Base-by-base conservation (phyloP, 192 early-diverging fungal genomes). In the Geranomyces variabilis region DNA sequence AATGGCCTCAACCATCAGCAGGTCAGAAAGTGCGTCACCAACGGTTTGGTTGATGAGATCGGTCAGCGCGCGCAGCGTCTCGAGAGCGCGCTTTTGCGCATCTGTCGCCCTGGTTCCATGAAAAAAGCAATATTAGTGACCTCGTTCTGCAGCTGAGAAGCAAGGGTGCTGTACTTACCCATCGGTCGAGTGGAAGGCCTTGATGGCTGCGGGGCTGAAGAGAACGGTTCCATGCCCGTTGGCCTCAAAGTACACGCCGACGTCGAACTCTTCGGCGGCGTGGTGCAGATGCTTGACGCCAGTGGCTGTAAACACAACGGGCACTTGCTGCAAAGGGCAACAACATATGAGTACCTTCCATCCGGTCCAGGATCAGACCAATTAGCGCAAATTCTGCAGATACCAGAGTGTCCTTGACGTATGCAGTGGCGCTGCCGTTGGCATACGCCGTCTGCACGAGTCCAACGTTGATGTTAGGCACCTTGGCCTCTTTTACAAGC, bases 171-270 rank as follows among this genome's bases (percentile, higher is more conserved):
- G 51, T 53, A 58, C 68, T 43, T 83, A 91, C 88, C 84, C 89
- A 72, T 87, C 76, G 14, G 82, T 66, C 17, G 81, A 78, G 62
- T 87, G 80, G 77, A 97, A 93, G 8, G 92, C 90, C 65, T 91
- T 89, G 62, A 88, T 79, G 19, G 92, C 92, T 4, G 74, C 76
- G 47, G 86, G 73, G 77, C 93, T 98, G 80, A 99, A 99, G 68
- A 99, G 84, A 53, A 98, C 92, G 21, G 97, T 99, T 61, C 97
- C 97, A 77, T 99, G 97, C 65, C 97, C 97, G 71, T 99, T 99
- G 47, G 97, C 97, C 81, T 99, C 97, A 91, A 99, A 99, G 86
- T 99, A 99, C 45, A 98, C 95, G 76, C 97, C 97, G 70, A 98
- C 90, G 79, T 96, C 94, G 81, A 94, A 98, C 73, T 93, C 91